These are phyloP conservation scores for Penstemon newberryi DNA, from an alignment of 257 asterid genomes.

Conservation along the genomic window DNA sequence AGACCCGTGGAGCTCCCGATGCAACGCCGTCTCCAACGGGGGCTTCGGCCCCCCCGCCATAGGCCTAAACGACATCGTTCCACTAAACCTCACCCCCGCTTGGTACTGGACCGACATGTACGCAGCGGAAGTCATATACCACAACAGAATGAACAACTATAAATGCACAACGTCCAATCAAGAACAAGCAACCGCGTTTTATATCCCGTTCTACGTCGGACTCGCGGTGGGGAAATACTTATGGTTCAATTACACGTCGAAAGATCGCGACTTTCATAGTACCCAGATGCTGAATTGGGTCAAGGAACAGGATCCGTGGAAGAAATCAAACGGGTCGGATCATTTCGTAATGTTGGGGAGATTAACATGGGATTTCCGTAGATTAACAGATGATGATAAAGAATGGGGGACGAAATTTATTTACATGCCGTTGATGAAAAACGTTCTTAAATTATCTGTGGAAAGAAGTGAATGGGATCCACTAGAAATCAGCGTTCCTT, in stretches of 20 bases:
- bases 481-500: constrained; percentile 52
- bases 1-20: constrained; percentile 60
- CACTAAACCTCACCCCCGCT: constrained; percentile 38
- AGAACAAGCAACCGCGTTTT: constrained; percentile 43
- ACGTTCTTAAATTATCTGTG: constrained; percentile 42
- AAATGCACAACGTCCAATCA: constrained; percentile 38
- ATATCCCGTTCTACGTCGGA: constrained; percentile 65
- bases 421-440: constrained; percentile 60
- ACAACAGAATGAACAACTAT: constrained; percentile 34
- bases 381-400: constrained; percentile 39
- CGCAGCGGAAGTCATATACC: constrained; percentile 61
- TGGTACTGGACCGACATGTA: constrained; percentile 73
- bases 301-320: constrained; percentile 40
- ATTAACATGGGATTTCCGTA: constrained; percentile 63
- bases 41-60: constrained; percentile 62
- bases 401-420: constrained; percentile 60
- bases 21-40: constrained; percentile 54
- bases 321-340: constrained; percentile 51
- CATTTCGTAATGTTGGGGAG: constrained; percentile 61
- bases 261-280: constrained; percentile 50
- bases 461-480: constrained; percentile 52
- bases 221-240: constrained; percentile 61
- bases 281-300: constrained; percentile 52
- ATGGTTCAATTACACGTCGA: constrained; percentile 52
- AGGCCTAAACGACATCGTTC: constrained; percentile 36